A percentile compares a stretch with the other conserved stretches of the same genome.
phyloP scores from a whole-genome alignment of 768 basidiomycete species.

The Lenzites betulinus region DNA sequence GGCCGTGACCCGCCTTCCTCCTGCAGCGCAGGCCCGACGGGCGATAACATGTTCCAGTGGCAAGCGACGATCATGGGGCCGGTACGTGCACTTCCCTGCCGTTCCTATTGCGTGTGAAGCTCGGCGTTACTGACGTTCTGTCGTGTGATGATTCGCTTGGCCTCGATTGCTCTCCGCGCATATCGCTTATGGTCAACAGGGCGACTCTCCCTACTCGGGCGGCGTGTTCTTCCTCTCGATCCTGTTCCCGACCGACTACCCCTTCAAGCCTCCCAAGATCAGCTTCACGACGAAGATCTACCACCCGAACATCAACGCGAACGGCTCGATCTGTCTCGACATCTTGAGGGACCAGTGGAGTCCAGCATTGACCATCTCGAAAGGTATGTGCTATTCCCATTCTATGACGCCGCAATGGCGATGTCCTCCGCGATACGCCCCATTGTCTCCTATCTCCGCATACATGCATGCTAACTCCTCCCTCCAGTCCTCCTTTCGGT shows the following conservation, averaged over 20 bases:
- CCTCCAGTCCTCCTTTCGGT: constrained; percentile 88
- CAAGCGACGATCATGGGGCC: constrained; percentile 99
- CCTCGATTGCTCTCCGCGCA: constrained; percentile 17
- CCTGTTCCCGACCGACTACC: constrained; percentile 95
- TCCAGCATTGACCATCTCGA: constrained; percentile 97
- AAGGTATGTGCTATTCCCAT: constrained; percentile 58
- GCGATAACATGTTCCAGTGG: constrained; percentile 99
- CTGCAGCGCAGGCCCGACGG: constrained; percentile 97
- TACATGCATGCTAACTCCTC: constrained; percentile 5
- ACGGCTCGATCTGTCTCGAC: constrained; percentile 98
- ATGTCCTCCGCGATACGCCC: no score
- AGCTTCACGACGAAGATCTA: constrained; percentile 99
- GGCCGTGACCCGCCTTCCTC: constrained; percentile 99
- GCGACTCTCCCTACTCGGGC: constrained; percentile 97
- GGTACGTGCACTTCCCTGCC: constrained; percentile 50
- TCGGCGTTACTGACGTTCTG: constrained; percentile 11
- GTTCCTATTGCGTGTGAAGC: constrained; percentile 7
- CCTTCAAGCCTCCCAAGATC: constrained; percentile 99
- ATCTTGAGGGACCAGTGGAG: constrained; percentile 99
- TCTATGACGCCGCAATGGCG: not conserved
- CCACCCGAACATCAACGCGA: constrained; percentile 99
- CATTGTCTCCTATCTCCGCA: not conserved
- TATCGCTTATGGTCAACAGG: constrained; percentile 49
- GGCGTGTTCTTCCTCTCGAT: constrained; percentile 99
- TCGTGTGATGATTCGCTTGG: constrained; percentile 16